These are phyloP conservation scores for Gremmenia infestans DNA, from an alignment of 2,329 filamentous ascomycete species.

Conservation along the genomic window DNA sequence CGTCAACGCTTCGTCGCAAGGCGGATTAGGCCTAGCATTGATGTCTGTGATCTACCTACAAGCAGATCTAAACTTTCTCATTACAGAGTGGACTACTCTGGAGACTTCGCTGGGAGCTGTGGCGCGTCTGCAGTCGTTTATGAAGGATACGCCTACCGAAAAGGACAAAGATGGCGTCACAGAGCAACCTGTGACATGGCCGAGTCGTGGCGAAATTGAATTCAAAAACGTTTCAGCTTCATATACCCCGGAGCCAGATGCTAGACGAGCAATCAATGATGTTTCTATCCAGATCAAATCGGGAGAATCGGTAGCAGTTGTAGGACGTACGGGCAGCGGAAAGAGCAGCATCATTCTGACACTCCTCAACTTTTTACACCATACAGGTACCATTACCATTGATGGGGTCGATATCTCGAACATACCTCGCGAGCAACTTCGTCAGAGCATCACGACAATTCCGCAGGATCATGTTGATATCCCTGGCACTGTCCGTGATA, in stretches of 20 bases:
- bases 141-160: conserved; percentile 3
- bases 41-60: conserved; percentile 17
- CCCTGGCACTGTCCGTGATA: conserved; percentile 1
- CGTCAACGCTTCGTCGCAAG: conserved; percentile 14
- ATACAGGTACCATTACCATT: conserved; percentile 37
- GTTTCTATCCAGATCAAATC: background rate
- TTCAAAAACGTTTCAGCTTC: conserved; percentile 15
- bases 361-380: conserved; percentile 46
- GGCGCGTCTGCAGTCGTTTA: conserved; percentile 4
- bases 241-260: background rate
- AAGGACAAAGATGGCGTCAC: background rate
- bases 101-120: conserved; percentile 19
- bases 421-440: conserved; percentile 39
- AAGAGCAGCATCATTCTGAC: conserved; percentile 41
- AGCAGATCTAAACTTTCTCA: conserved; percentile 7
- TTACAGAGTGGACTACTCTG: conserved; percentile 13
- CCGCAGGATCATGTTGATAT: conserved; percentile 39
- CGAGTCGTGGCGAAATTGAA: conserved; percentile 26
- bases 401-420: conserved; percentile 43
- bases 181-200: conserved; percentile 5
- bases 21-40: conserved; percentile 22
- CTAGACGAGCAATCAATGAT: background rate
- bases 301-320: background rate
- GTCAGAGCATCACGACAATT: conserved; percentile 35
- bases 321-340: conserved; percentile 19